phyloP scores from a whole-genome alignment of 305 asterid genomes.

The Fraxinus floribunda region DNA sequence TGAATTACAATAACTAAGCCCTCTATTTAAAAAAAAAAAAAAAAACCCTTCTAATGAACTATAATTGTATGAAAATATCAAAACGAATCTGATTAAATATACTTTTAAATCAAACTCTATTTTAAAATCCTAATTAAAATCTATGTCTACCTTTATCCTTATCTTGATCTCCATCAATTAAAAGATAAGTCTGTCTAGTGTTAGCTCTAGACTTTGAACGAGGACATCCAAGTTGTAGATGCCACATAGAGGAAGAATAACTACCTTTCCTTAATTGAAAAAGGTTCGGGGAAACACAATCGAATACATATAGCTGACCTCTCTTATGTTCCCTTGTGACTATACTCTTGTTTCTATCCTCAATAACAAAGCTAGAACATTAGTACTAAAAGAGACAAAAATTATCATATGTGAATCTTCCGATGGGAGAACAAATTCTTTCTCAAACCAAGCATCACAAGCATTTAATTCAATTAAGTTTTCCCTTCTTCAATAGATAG shows the following conservation, averaged over 20 bases:
- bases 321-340: not conserved
- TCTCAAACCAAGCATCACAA: not conserved
- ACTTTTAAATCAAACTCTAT: no score
- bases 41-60: not conserved
- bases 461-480: not conserved
- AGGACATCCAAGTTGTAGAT: not conserved
- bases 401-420: not conserved
- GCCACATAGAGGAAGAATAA: not conserved
- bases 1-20: not conserved
- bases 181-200: not conserved
- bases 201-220: not conserved
- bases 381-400: not conserved
- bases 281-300: not conserved
- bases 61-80: no score
- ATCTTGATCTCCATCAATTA: not conserved
- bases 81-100: no score
- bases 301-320: not conserved
- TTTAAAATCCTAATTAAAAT: no score
- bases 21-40: no score
- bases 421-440: not conserved
- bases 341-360: not conserved
- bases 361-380: not conserved
- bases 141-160: no score
- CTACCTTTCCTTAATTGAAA: not conserved
- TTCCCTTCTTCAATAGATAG: not conserved